Conservation (phyloP, 192 early-diverging fungal genomes). For the Backusella psychrophila region DNA sequence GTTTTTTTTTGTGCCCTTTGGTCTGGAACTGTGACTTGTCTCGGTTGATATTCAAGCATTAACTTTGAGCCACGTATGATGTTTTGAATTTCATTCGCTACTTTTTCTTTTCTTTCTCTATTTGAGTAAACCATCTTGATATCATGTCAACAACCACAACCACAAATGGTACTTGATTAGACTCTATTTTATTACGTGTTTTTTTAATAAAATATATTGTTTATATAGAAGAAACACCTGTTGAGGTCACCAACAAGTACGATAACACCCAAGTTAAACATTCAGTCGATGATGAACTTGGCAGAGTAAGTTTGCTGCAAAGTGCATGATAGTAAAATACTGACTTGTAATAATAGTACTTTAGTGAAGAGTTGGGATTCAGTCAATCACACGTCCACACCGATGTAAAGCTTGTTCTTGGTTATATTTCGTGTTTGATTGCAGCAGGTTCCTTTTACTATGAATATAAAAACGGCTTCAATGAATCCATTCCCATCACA, state of each 20-base stretch:
- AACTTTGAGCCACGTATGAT: no score
- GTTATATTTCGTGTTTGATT: conserved; percentile 72
- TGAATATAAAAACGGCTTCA: conserved; percentile 66
- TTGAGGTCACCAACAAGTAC: conserved; percentile 42
- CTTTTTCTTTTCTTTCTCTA: no score
- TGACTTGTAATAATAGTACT: conserved; percentile 31
- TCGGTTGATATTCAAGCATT: no score
- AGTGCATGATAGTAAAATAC: not conserved
- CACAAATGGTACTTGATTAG: not conserved
- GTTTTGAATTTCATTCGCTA: no score
- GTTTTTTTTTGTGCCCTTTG: no score
- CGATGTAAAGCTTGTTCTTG: conserved; percentile 78
- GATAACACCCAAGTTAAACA: conserved; percentile 55
- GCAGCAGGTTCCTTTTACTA: conserved; percentile 70
- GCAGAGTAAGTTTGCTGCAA: conserved; percentile 37
- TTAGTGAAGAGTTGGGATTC: conserved; percentile 48
- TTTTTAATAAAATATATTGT: not conserved
- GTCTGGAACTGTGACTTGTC: no score
- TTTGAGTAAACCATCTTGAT: no score
- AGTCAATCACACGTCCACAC: conserved; percentile 77
- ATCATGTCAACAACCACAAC: not conserved
- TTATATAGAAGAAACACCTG: not conserved
- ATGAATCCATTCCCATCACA: conserved; percentile 60
- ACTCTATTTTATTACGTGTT: not conserved
- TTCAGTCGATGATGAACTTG: conserved; percentile 64